Conservation (phyloP, 352 stramenopile species). For the Peronosclerospora sorghi region DNA sequence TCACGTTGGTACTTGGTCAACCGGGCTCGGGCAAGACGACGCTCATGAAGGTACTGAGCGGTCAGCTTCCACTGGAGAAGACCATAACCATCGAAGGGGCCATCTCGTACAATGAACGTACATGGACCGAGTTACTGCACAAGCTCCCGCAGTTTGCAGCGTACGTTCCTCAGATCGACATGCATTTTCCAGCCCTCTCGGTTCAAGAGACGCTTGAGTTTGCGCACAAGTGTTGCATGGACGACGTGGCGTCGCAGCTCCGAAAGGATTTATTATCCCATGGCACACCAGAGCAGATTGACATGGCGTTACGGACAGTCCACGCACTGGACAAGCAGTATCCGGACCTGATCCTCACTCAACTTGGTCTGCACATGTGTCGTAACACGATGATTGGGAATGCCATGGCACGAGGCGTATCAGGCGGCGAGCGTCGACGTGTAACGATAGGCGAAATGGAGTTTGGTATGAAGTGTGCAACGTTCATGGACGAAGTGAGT, state of each 20-base stretch:
- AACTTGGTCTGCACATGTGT: slow-evolving; percentile 22
- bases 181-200: slow-evolving; percentile 35
- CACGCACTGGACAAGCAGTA: slow-evolving; percentile 7
- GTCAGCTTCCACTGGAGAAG: slow-evolving; percentile 21
- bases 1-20: slow-evolving; percentile 28
- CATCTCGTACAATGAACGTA: slow-evolving; percentile 28
- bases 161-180: slow-evolving; percentile 38
- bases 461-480: slow-evolving; percentile 49
- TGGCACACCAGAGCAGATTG: slow-evolving; percentile 5
- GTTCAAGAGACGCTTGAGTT: slow-evolving; percentile 47
- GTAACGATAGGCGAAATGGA: slow-evolving; percentile 71
- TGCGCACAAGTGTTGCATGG: slow-evolving; percentile 19
- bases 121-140: slow-evolving; percentile 15
- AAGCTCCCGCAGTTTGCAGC: slow-evolving; percentile 29
- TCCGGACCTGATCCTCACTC: slow-evolving; percentile 9
- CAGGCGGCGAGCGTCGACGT: slow-evolving; percentile 34
- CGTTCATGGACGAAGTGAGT: slow-evolving; percentile 87
- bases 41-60: slow-evolving; percentile 34
- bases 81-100: slow-evolving; percentile 27
- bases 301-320: slow-evolving; percentile 1
- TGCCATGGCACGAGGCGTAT: slow-evolving; percentile 41
- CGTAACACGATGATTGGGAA: slow-evolving; percentile 51
- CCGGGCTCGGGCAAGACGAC: slow-evolving; percentile 27
- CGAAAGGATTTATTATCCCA: slow-evolving; percentile 1
- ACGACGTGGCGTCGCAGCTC: slow-evolving; percentile 4